Evolutionary conservation across 1,284 basidiomycete genomes (phyloP), one percentile per base, ranked within the genome.

Genomic region (Moesziomyces globuligerus): DNA sequence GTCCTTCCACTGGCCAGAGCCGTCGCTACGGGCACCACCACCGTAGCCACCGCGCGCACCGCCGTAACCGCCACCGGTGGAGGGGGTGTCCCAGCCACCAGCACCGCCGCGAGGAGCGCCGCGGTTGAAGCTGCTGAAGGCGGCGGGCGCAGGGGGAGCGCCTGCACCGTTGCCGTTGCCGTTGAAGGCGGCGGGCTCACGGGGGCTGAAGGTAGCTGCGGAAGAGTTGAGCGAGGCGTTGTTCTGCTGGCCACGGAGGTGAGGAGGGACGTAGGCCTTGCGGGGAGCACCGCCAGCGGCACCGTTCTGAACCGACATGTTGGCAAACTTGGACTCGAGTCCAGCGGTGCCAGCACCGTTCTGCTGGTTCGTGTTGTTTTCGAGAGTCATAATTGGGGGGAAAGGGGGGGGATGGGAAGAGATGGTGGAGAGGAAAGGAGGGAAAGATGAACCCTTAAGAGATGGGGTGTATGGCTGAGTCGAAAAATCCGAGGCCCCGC

Each of bases 211-310:
- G 17, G 69, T 21, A 20, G 57, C 54, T 23, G 69, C 69, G 3
- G 52, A 57, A 11, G 75, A 70, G 62, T 69, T 75, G 51, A 78
- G 69, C 34, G 86, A 83, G 37, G 64, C 56, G 46, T 20, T 42
- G 24, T 59, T 48, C 54, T 51, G 53, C 48, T 62, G 51, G 84
- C 85, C 87, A 86, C 91, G 89, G 87, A 92, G 83, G 85, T 95
- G 93, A 83, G 93, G 93, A 78, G 93, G 93, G 76, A 96, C 91
- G 86, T 96, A 96, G 75, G 93, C 89, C 81, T 91, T 88, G 86
- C 90, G 90, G 75, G 54, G 84, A 87, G 55, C 83, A 87, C 69
- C 73, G 61, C 75, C 75, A 53, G 60, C 70, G 57, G 64, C 62
- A 42, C 68, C 72, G 43, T 62, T 64, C 59, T 67, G 64, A 46